Conservation (phyloP, 768 basidiomycete genomes). For the Leccinum disarticulatum region DNA sequence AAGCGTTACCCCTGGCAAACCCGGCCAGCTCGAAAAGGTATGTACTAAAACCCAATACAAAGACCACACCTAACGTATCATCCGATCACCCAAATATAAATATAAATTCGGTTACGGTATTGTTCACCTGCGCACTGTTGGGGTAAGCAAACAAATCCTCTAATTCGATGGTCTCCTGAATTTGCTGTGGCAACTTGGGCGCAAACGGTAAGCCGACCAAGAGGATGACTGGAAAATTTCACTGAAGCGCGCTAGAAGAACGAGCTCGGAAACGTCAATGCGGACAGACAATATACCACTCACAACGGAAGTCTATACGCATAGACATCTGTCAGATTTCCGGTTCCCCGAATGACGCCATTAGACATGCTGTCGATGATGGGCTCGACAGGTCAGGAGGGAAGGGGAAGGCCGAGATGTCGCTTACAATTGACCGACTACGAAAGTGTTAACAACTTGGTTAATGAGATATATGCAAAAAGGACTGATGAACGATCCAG, state of each 20-base stretch:
- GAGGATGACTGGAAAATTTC: slow-evolving; percentile 34
- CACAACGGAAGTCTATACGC: slow-evolving; percentile 30
- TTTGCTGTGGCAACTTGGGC: slow-evolving; percentile 25
- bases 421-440: too few relatives aligned
- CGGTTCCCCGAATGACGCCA: slow-evolving; percentile 25
- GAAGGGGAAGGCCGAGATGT: too few relatives aligned
- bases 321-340: slow-evolving; percentile 18
- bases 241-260: slow-evolving; percentile 28
- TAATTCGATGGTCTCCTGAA: too few relatives aligned
- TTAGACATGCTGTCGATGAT: slow-evolving; percentile 21
- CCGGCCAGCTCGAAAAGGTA: slow-evolving; percentile 40
- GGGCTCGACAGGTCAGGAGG: too few relatives aligned
- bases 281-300: background rate
- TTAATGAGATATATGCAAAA: too few relatives aligned
- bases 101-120: background rate
- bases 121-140: slow-evolving; percentile 25
- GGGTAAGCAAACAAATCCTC: slow-evolving; percentile 7
- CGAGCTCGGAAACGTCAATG: background rate
- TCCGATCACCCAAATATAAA: background rate
- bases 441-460: too few relatives aligned
- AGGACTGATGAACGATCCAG: too few relatives aligned
- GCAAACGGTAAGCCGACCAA: slow-evolving; percentile 32
- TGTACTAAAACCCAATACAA: slow-evolving; percentile 28
- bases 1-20: slow-evolving; percentile 28
- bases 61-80: slow-evolving; percentile 21